These are phyloP conservation scores for Fusarium tricinctum DNA, from an alignment of 2,329 filamentous ascomycete species.

Conservation along the genomic window DNA sequence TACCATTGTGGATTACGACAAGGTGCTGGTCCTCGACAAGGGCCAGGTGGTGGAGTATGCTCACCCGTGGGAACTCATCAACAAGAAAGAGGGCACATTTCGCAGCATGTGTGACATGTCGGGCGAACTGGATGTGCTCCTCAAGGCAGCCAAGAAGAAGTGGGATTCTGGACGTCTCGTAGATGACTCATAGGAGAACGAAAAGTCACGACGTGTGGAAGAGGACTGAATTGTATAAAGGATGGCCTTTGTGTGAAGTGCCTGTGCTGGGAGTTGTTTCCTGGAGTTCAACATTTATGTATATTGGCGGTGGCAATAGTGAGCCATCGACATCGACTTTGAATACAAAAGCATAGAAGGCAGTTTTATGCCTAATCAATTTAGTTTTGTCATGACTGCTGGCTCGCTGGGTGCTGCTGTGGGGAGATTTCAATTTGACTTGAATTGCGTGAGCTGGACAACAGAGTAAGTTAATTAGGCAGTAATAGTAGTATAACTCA, in stretches of 20 bases:
- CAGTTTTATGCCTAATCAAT: constrained; percentile 19
- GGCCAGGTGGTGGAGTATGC: constrained; percentile 89
- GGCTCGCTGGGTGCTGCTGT: not conserved
- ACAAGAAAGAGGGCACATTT: constrained; percentile 75
- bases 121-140: constrained; percentile 67
- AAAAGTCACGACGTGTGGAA: constrained; percentile 14
- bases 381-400: not conserved
- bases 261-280: not conserved
- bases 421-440: constrained; percentile 34
- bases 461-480: not conserved
- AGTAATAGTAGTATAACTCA: not conserved
- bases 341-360: constrained; percentile 38
- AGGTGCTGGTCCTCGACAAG: constrained; percentile 93
- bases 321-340: constrained; percentile 5
- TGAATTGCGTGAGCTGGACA: constrained; percentile 34
- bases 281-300: constrained; percentile 11
- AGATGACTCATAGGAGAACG: constrained; percentile 49
- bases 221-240: constrained; percentile 26
- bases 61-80: constrained; percentile 87
- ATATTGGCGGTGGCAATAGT: constrained; percentile 5
- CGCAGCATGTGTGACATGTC: constrained; percentile 75
- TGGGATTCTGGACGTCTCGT: constrained; percentile 59
- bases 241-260: constrained; percentile 20
- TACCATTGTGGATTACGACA: constrained; percentile 98
- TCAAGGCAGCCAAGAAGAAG: constrained; percentile 69